Base-by-base conservation (phyloP, 2,329 filamentous ascomycete genomes). In the Sporothrix schenckii region DNA sequence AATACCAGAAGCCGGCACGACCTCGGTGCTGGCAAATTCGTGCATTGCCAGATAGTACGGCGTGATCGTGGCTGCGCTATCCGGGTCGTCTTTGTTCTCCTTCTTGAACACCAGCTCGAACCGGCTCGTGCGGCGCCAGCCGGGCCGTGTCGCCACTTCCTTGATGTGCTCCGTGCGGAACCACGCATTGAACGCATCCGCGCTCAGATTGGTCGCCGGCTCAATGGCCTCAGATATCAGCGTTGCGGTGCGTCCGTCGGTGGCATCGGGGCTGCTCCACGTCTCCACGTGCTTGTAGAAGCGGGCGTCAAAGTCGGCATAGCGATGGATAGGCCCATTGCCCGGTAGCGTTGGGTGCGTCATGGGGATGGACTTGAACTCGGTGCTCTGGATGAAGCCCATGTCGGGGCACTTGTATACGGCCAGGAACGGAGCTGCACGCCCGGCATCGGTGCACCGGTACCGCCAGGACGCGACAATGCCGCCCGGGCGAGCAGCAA, bases 401-500 rank as follows among this genome's bases (percentile, higher is more conserved):
- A 69, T 53, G 67, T 61, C 21, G 34, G 67, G 67, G 54, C 67
- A 69, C 67, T 69, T 73, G 69, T 75, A 74, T 10, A 66, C 50
- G 24, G 72, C 74, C 2, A 75, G 69, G 67, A 73, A 74, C n/a
- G 74, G 74, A 13, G 50, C n/a, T 7, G 41, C 41, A 1, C 68
- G 58, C 44, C 21, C 41, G 4, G 65, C n/a, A 30, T 75, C 74
- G 5, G 69, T 34, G n/a, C 63, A 68, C 52, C 73, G 70, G 44
- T 74, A 74, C 27, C 74, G 68, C 72, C 72, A 74, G 0, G 72
- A 73, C 19, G 74, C 34, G 13, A 71, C 54, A 58, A 75, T 74
- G 66, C 72, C 73, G 14, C 69, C 71, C 1, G 63, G 41, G 44
- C 72, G 73, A 16, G 72, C 74, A 21, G 69, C 69, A 61, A 75